Evolutionary conservation across 371 early-diverging fungal genomes (phyloP).

Genomic region (Sporodiniella umbellata): DNA sequence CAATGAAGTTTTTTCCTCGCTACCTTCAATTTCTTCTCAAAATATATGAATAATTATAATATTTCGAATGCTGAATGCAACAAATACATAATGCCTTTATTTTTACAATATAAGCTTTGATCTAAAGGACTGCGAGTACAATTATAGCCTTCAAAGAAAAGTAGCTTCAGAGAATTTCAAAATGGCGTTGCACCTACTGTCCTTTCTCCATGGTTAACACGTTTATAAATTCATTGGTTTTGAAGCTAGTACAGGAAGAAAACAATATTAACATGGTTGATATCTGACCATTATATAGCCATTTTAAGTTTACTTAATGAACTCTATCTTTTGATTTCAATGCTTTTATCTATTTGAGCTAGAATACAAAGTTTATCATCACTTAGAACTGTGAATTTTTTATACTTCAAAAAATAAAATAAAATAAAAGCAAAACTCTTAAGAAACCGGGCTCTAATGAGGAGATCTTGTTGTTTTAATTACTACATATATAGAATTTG

Average conservation of each 20-base stretch:
- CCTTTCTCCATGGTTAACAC: conserved; percentile 2
- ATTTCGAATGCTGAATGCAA: conserved; percentile 3
- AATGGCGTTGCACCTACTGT: conserved; percentile 5
- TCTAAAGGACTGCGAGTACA: conserved; percentile 3
- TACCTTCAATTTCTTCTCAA: conserved; percentile 1
- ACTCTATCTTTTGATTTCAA: too few relatives aligned
- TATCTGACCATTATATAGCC: too few relatives aligned
- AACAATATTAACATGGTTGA: not conserved
- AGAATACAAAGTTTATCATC: too few relatives aligned
- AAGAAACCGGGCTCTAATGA: too few relatives aligned
- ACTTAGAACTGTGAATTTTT: too few relatives aligned
- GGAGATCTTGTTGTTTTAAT: too few relatives aligned
- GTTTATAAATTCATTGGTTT: conserved; percentile 3
- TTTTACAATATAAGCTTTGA: conserved; percentile 5
- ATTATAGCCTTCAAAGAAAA: conserved; percentile 4
- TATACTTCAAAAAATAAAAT: too few relatives aligned
- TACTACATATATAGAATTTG: too few relatives aligned
- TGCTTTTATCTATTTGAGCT: too few relatives aligned
- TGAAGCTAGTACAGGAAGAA: not conserved
- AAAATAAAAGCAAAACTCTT: too few relatives aligned
- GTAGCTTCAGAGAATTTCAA: conserved; percentile 3
- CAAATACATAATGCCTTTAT: conserved; percentile 3
- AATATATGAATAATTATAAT: conserved; percentile 1
- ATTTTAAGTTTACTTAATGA: too few relatives aligned
- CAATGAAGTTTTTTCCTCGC: not conserved